Evolutionary conservation across 208 protist genomes (phyloP), one percentile per base, ranked within the genome.

Genomic region (Trypanosoma theileri): DNA sequence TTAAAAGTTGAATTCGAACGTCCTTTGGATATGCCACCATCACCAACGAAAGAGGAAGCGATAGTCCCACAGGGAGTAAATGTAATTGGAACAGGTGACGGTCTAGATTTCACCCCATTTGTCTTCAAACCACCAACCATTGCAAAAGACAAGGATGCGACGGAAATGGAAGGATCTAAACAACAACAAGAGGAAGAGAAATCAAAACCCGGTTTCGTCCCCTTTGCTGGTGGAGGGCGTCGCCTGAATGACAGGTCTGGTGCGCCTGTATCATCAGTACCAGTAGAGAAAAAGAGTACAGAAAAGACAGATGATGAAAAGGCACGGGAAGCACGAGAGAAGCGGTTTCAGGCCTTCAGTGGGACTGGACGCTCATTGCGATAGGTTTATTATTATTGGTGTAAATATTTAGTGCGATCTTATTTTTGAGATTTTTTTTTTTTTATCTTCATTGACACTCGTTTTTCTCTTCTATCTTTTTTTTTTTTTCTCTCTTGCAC

Each of bases 1-100:
- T 65, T 98, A 51, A 95, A 98, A 57, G 92, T 98, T 7, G 95
- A 98, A 51, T 98, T 98, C 79, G 93, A 93, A 42, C 75, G 92
- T 8, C 95, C 95, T 8, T 73, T 95, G 3, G 94, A 97, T 72
- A 95, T 96, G 90, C 90, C 89, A 10, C 80, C 82, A 10, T 90
- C 84, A 3, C 89, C 87, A 4, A 67, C 68, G 6, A 65, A 84
- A 45, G 65, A 66, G 3, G 68, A 75, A 17, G 54, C 42, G 40
- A 54, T 55, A 14, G 35, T 51, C 4, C 65, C 73, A 28, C 63
- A 71, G 8, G 77, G 73, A 13, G 59, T 59, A 24, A 91, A 94
- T 68, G 79, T 91, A 0, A 88, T 91, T 59, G 86, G 86, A 9
- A 69, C 58, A 12, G 60, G 60, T 9, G 71, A 51, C 22, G 83